Percentiles rank a stretch among this genome's conserved stretches.
These are phyloP conservation scores for Eucalyptus cloeziana DNA, from an alignment of 345 rosid genomes.

Conservation along the genomic window DNA sequence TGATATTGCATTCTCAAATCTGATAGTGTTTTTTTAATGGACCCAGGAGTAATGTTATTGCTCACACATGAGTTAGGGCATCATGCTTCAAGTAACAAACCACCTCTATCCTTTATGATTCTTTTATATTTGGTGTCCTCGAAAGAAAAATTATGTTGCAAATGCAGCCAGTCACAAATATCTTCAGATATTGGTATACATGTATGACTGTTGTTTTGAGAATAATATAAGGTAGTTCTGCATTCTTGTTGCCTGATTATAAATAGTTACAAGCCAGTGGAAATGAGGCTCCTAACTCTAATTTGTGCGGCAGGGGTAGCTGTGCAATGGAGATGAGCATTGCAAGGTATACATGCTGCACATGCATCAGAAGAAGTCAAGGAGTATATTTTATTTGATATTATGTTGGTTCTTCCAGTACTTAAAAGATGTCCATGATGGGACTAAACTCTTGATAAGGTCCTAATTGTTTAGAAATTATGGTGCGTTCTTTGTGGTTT, in stretches of 20 bases:
- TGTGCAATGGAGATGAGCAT: conserved; percentile 25
- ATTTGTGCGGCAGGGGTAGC: background rate
- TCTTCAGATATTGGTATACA: background rate
- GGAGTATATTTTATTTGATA: background rate
- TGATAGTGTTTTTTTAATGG: background rate
- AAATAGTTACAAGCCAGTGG: background rate
- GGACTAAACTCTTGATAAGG: background rate
- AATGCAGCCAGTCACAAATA: background rate
- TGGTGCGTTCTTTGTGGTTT: background rate
- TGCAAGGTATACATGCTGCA: conserved; percentile 8
- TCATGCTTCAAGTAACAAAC: background rate
- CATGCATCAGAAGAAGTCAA: background rate
- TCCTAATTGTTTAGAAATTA: background rate
- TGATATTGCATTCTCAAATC: background rate
- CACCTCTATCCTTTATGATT: background rate
- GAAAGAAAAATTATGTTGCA: background rate
- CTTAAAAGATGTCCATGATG: background rate
- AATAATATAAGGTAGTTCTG: background rate
- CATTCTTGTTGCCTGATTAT: background rate
- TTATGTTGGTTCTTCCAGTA: background rate
- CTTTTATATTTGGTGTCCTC: background rate
- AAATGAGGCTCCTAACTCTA: background rate
- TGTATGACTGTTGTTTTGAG: background rate
- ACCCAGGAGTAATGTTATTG: background rate
- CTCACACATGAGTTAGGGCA: background rate